Conservation (phyloP, 2,329 filamentous ascomycete species). For the Penicillium crustosum region DNA sequence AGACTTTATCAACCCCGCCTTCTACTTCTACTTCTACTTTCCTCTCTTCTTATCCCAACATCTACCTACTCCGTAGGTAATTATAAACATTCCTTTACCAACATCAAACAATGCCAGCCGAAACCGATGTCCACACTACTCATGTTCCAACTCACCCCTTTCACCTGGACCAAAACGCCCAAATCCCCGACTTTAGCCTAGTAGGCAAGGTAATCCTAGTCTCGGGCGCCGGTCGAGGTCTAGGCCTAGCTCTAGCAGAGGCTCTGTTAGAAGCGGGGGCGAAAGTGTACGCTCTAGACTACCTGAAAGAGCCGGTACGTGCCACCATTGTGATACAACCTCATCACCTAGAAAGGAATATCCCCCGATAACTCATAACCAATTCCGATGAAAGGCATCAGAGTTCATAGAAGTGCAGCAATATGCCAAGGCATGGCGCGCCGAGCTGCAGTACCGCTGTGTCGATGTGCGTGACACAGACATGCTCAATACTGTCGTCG, state of each 20-base stretch:
- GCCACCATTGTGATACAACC: background rate
- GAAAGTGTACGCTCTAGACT: background rate
- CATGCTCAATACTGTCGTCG: slow-evolving; percentile 65
- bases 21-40: background rate
- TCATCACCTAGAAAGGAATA: background rate
- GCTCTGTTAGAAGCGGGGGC: background rate
- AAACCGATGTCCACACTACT: background rate
- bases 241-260: background rate
- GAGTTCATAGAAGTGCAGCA: background rate
- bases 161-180: too few species aligned
- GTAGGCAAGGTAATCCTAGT: background rate
- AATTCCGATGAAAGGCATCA: background rate
- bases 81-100: background rate
- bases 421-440: slow-evolving; percentile 32
- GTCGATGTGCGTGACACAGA: slow-evolving; percentile 75
- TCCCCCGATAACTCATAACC: background rate
- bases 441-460: slow-evolving; percentile 69
- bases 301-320: background rate
- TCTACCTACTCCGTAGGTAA: too few species aligned
- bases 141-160: background rate
- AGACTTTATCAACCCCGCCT: background rate
- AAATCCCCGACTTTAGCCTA: background rate
- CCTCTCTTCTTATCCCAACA: background rate
- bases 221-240: background rate
- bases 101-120: background rate